Evolutionary conservation across 495 filamentous ascomycete genomes (phyloP).

Genomic region (Xylaria palmicola): DNA sequence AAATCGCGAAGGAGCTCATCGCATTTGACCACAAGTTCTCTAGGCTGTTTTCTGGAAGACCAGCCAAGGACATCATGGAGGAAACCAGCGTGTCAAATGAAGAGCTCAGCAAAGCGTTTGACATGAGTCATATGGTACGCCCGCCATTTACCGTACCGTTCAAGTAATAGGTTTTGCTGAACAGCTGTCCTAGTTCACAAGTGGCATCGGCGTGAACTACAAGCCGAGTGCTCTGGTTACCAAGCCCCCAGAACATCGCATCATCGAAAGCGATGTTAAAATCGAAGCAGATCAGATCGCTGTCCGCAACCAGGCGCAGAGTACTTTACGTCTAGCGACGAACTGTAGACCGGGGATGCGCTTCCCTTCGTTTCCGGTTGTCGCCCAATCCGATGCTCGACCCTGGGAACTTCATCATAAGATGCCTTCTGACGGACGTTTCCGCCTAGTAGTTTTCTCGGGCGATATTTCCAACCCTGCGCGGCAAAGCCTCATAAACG

Average conservation of each 20-base stretch:
- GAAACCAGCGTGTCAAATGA: constrained; percentile 45
- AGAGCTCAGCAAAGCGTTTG: constrained; percentile 44
- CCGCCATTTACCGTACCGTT: neutral
- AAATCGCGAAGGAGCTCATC: constrained; percentile 70
- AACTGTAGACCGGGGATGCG: constrained; percentile 55
- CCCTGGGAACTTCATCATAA: constrained; percentile 51
- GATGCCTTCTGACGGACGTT: constrained; percentile 57
- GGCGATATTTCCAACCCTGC: constrained; percentile 51
- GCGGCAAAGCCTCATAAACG: constrained; percentile 32
- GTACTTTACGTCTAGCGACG: constrained; percentile 2
- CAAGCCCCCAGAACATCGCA: constrained; percentile 15
- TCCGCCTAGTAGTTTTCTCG: constrained; percentile 60
- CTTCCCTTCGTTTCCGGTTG: constrained; percentile 56
- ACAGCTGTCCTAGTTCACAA: constrained; percentile 28
- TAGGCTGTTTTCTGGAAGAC: constrained; percentile 42
- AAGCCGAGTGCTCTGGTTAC: constrained; percentile 29
- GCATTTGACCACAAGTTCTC: constrained; percentile 66
- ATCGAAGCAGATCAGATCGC: constrained; percentile 32
- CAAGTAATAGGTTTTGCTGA: neutral
- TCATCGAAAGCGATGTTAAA: constrained; percentile 21
- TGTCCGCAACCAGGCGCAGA: constrained; percentile 2
- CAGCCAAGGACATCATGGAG: constrained; percentile 45
- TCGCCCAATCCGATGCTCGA: constrained; percentile 57
- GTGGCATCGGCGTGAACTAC: constrained; percentile 37
- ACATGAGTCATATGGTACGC: constrained; percentile 32